Conservation (phyloP, 331 rosid genomes). For the Saraca asoca region DNA sequence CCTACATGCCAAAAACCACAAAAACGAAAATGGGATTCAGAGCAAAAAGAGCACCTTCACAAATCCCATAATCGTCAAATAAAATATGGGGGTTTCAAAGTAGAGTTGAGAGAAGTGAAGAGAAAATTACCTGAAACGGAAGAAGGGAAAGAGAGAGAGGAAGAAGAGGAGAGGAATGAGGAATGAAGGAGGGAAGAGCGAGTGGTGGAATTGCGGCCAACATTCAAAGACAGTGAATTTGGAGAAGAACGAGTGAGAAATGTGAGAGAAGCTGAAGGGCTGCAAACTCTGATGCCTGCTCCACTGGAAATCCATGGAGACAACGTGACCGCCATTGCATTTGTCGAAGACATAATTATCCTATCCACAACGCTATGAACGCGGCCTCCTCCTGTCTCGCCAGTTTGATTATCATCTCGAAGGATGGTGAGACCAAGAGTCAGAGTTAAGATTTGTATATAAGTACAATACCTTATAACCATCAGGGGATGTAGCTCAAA, state of each 20-base stretch:
- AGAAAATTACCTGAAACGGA: slow-evolving; percentile 47
- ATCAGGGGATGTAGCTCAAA: slow-evolving; percentile 56
- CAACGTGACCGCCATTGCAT: slow-evolving; percentile 40
- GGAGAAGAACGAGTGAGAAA: slow-evolving; percentile 33
- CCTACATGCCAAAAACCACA: too few relatives aligned
- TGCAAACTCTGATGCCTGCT: slow-evolving; percentile 13
- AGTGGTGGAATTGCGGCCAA: slow-evolving; percentile 21
- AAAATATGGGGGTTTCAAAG: too few relatives aligned
- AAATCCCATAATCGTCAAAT: too few relatives aligned
- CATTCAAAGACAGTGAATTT: slow-evolving; percentile 35
- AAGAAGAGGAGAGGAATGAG: slow-evolving; percentile 47
- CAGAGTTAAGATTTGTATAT: too few relatives aligned
- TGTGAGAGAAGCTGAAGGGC: slow-evolving; percentile 52
- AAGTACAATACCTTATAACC: too few relatives aligned
- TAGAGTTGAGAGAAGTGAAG: not conserved
- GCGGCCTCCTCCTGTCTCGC: not conserved
- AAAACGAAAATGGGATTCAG: too few relatives aligned
- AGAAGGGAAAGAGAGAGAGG: slow-evolving; percentile 44
- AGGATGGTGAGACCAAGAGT: not conserved
- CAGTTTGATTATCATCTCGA: not conserved
- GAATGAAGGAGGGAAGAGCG: slow-evolving; percentile 46
- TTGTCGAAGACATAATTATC: slow-evolving; percentile 46
- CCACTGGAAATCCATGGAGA: slow-evolving; percentile 38
- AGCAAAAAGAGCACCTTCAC: too few relatives aligned
- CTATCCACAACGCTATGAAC: not conserved